Base-by-base conservation (phyloP, 805 yeast species). In the Saccharomycopsis sp. region DNA sequence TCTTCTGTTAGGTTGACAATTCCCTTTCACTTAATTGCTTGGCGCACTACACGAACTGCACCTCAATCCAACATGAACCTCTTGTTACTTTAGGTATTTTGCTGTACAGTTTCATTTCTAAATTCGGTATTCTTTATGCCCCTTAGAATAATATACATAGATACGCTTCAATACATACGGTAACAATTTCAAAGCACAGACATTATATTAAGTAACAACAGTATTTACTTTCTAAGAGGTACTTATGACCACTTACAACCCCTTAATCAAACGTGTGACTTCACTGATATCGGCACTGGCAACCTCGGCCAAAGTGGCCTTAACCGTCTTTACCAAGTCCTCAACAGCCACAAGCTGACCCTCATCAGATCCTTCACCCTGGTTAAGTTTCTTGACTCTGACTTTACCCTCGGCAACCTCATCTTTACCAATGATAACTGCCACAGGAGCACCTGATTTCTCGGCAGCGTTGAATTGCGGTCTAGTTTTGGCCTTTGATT, bases 401-500 rank as follows among this genome's bases (percentile, higher is more conserved):
- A 92, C 78, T 62, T 86, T 80, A 20, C 97, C 97, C 64, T 81
- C 83, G 19, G 84, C 81, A 67, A 74, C 91, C 74, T 94, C 99
- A 71, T 94, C 97, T 71, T 93, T 96, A 67, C 99, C 99, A 58
- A 94, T 77, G 64, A 94, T 94, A 51, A 94, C 96, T 12, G 94
- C 97, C 52, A 91, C 66, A 60, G 91, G 86, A 66, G 96, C 89
- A 23, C 97, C 98, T 1, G 90, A 77, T 73, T 89, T 92, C 67
- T 94, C 99, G 50, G 99, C 98, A 55, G 97, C 96, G 67, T 93
- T 98, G 64, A 94, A 94, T 75, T 94, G 99, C 73, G 93, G 94
- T 72, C 96, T 86, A 59, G 91, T 87, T 72, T 94, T 94, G 58
- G 96, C 96, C 77, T 94, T 94, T 58, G 89, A 81, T 74, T 94